phyloP scores from a whole-genome alignment of 1,284 basidiomycete species.

The Puccinia novopanici region DNA sequence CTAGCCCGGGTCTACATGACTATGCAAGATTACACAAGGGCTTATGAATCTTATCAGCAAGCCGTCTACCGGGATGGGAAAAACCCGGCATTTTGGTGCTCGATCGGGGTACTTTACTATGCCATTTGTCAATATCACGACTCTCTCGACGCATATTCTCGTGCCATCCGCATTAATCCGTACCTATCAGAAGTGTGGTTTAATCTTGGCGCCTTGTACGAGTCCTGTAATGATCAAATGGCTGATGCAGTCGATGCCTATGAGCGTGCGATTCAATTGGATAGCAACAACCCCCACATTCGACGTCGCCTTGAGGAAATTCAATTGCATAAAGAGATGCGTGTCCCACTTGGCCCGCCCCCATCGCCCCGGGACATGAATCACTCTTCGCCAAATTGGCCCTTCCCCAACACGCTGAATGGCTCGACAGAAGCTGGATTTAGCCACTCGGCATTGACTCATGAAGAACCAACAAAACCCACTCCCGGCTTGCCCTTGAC shows the following conservation, averaged over 20 bases:
- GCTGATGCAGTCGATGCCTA: constrained; percentile 98
- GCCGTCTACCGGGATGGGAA: constrained; percentile 97
- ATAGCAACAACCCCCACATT: constrained; percentile 76
- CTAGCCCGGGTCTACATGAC: constrained; percentile 98
- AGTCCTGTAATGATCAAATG: constrained; percentile 98
- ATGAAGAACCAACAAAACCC: constrained; percentile 19
- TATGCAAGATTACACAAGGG: constrained; percentile 98
- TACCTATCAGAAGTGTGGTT: constrained; percentile 99
- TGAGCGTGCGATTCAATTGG: constrained; percentile 83
- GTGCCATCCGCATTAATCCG: constrained; percentile 96
- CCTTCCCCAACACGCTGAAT: constrained; percentile 38
- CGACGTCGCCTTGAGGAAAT: constrained; percentile 67
- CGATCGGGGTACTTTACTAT: constrained; percentile 98
- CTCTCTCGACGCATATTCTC: constrained; percentile 95
- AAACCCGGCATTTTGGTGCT: constrained; percentile 99
- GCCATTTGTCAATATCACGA: constrained; percentile 99
- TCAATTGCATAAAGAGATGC: constrained; percentile 53
- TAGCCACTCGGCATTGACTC: constrained; percentile 15
- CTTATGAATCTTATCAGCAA: constrained; percentile 98
- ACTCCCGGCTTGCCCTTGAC: background rate
- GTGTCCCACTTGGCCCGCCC: constrained; percentile 53
- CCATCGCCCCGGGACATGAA: constrained; percentile 56
- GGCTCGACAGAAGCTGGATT: constrained; percentile 31
- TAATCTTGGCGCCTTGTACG: constrained; percentile 93
- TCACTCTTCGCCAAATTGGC: constrained; percentile 48